Conservation (phyloP, 2,329 filamentous ascomycete genomes). For the Ascochyta fabae region DNA sequence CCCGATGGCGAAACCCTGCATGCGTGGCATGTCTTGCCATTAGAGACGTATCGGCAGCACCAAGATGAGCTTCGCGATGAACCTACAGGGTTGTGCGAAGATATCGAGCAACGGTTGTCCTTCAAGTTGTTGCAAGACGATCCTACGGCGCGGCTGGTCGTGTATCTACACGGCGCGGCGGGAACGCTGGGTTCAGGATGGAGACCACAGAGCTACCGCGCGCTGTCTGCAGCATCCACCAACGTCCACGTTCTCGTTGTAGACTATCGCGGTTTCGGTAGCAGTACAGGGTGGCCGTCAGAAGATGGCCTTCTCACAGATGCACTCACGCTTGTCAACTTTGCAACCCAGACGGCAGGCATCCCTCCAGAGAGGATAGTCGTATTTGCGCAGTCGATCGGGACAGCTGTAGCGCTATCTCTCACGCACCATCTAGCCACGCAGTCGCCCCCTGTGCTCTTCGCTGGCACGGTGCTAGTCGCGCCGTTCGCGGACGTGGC, state of each 20-base stretch:
- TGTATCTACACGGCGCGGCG: slow-evolving; percentile 66
- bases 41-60: slow-evolving; percentile 55
- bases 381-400: slow-evolving; percentile 66
- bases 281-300: slow-evolving; percentile 60
- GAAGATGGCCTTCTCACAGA: slow-evolving; percentile 63
- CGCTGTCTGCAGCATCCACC: slow-evolving; percentile 57
- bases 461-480: slow-evolving; percentile 63
- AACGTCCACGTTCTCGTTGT: slow-evolving; percentile 65
- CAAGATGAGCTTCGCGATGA: slow-evolving; percentile 52
- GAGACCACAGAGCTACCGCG: slow-evolving; percentile 63
- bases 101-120: slow-evolving; percentile 64
- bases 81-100: slow-evolving; percentile 55
- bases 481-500: slow-evolving; percentile 64
- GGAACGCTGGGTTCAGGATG: slow-evolving; percentile 64
- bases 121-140: slow-evolving; percentile 69
- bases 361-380: slow-evolving; percentile 63
- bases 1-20: slow-evolving; percentile 52
- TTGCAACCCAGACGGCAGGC: slow-evolving; percentile 59
- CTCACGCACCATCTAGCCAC: slow-evolving; percentile 54
- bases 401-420: slow-evolving; percentile 60
- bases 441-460: slow-evolving; percentile 54
- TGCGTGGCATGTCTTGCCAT: slow-evolving; percentile 59
- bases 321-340: slow-evolving; percentile 60
- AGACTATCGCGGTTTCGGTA: slow-evolving; percentile 68
- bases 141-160: slow-evolving; percentile 66